Percentiles rank a stretch among this genome's conserved stretches.
Conservation (phyloP, 495 filamentous ascomycete species). For the Hyaloscypha hepaticicola region DNA sequence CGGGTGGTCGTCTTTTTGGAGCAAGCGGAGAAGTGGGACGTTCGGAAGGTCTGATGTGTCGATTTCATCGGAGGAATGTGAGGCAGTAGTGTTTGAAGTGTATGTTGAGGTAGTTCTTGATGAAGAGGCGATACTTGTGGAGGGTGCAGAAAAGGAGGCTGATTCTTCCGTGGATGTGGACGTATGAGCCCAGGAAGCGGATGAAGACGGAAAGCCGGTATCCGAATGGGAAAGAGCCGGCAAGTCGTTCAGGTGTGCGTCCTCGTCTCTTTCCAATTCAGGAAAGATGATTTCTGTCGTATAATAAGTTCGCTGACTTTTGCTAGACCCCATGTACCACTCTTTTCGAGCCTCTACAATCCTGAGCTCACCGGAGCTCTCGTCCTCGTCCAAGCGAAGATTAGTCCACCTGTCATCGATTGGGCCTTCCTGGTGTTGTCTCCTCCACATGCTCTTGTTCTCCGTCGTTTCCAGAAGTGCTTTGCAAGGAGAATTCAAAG, state of each 20-base stretch:
- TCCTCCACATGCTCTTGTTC: slow-evolving; percentile 56
- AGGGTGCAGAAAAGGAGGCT: neutral
- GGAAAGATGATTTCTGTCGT: slow-evolving; percentile 55
- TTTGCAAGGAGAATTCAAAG: slow-evolving; percentile 40
- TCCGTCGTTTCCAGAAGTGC: slow-evolving; percentile 36
- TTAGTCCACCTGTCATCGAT: slow-evolving; percentile 78
- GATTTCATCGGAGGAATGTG: slow-evolving; percentile 6
- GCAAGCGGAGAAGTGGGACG: slow-evolving; percentile 35
- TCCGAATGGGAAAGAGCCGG: neutral
- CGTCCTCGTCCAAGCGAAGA: slow-evolving; percentile 62
- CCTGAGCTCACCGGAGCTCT: slow-evolving; percentile 55
- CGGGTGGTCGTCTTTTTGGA: slow-evolving; percentile 38
- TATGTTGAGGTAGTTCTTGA: neutral
- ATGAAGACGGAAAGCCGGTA: neutral
- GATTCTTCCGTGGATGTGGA: neutral
- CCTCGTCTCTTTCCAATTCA: slow-evolving; percentile 8
- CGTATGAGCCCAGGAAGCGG: neutral
- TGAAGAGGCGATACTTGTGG: neutral
- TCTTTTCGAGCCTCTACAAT: slow-evolving; percentile 73
- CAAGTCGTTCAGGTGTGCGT: slow-evolving; percentile 2
- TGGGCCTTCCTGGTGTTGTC: slow-evolving; percentile 69
- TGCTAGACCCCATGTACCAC: slow-evolving; percentile 60
- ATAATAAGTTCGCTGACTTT: slow-evolving; percentile 68
- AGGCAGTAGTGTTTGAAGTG: neutral
- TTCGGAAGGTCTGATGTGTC: slow-evolving; percentile 30